A percentile compares a stretch with the other conserved stretches of the same genome.
phyloP scores from a whole-genome alignment of 106 monocot species.

The Apostasia shenzhenica region DNA sequence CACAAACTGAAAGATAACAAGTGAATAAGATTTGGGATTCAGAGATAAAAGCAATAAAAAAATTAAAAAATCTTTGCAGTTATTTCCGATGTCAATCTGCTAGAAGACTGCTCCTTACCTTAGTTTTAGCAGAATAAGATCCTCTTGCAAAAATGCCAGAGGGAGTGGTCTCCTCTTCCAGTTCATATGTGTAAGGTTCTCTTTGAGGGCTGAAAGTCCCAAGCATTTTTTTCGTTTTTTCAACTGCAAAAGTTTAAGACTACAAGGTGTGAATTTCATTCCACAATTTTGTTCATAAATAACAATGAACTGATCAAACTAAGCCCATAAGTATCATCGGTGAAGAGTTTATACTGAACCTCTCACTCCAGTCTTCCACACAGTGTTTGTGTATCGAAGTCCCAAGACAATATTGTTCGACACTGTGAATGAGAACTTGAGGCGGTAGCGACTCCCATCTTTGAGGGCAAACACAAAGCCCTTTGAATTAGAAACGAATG shows the following conservation, averaged over 20 bases:
- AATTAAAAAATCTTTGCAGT: no score
- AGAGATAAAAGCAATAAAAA: no score
- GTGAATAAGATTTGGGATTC: no score
- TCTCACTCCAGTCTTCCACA: constrained; percentile 80
- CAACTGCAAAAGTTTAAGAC: constrained; percentile 30
- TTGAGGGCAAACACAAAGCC: constrained; percentile 57
- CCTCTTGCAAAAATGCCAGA: constrained; percentile 80
- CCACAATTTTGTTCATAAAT: no score
- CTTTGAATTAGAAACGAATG: constrained; percentile 42
- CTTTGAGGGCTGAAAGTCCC: constrained; percentile 85
- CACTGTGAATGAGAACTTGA: constrained; percentile 57
- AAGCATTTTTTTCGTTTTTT: constrained; percentile 75
- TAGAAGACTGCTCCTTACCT: constrained; percentile 21
- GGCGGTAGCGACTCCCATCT: constrained; percentile 61
- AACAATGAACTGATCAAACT: no score
- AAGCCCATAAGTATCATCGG: no score
- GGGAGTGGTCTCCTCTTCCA: constrained; percentile 88
- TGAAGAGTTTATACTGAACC: constrained; percentile 16
- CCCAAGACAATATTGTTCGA: constrained; percentile 70
- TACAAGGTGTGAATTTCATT: no score
- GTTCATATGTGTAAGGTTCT: constrained; percentile 69
- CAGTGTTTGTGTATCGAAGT: constrained; percentile 62
- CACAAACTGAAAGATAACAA: constrained; percentile 12
- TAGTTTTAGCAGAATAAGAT: constrained; percentile 71
- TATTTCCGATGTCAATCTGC: no score